Evolutionary conservation across 495 filamentous ascomycete species (phyloP).

Genomic region (Diplogelasinospora grovesii): DNA sequence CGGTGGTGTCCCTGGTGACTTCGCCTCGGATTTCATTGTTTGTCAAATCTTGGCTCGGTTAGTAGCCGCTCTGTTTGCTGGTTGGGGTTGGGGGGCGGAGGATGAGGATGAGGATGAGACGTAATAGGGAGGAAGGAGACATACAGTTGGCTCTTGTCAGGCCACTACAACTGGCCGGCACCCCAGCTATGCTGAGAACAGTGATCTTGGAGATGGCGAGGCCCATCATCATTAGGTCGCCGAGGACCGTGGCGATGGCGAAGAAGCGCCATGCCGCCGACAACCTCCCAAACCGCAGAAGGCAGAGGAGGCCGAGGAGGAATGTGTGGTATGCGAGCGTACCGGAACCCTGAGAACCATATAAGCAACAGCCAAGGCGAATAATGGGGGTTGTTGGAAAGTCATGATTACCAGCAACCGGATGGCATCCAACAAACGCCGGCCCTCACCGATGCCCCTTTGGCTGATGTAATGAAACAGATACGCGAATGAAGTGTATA

Average conservation of each 20-base stretch:
- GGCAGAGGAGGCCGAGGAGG: slow-evolving; percentile 2
- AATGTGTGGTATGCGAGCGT: slow-evolving; percentile 6
- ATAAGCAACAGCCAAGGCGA: too few species aligned
- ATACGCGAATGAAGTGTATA: too few species aligned
- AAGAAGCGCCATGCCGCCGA: slow-evolving; percentile 8
- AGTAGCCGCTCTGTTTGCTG: neutral
- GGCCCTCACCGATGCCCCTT: too few species aligned
- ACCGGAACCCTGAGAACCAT: slow-evolving; percentile 3
- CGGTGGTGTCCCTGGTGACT: neutral
- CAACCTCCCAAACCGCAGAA: slow-evolving; percentile 7
- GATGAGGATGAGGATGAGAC: too few species aligned
- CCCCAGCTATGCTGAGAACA: slow-evolving; percentile 4
- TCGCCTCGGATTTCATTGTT: too few species aligned
- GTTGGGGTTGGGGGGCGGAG: too few species aligned
- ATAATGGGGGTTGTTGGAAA: too few species aligned
- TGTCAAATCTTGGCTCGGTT: neutral
- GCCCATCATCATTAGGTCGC: slow-evolving; percentile 15
- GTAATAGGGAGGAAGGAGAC: too few species aligned
- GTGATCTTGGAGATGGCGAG: slow-evolving; percentile 9
- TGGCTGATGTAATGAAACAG: too few species aligned
- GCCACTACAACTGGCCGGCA: slow-evolving; percentile 9
- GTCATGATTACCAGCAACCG: too few species aligned
- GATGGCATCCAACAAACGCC: too few species aligned
- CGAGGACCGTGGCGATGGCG: slow-evolving; percentile 6
- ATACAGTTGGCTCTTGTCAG: slow-evolving; percentile 2